These are phyloP conservation scores for Neurospora tetraspora DNA, from an alignment of 495 filamentous ascomycete genomes.

Conservation along the genomic window DNA sequence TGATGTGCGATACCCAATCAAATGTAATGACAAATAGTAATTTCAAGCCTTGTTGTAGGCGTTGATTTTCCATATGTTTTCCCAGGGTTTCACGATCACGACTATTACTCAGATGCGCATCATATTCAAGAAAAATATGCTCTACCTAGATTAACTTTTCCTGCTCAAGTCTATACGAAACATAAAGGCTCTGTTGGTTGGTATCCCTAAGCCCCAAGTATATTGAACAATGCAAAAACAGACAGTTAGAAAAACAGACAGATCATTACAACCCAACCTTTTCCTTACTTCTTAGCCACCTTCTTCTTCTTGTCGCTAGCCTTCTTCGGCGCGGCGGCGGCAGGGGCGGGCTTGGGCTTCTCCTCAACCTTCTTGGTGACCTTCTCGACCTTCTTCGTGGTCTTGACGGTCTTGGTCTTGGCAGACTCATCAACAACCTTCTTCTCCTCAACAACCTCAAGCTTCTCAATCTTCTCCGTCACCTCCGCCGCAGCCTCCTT, in stretches of 20 bases:
- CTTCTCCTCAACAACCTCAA: conserved; percentile 16
- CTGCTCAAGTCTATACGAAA: background rate
- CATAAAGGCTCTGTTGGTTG: background rate
- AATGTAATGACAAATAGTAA: background rate
- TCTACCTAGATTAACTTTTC: background rate
- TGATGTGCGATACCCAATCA: background rate
- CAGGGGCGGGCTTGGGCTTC: conserved; percentile 1
- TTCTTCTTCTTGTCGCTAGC: conserved; percentile 6
- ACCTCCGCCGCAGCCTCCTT: conserved; percentile 11
- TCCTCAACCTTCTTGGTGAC: conserved; percentile 1
- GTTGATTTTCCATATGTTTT: background rate
- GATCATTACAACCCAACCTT: background rate
- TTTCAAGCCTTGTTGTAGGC: background rate
- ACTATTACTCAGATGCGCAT: background rate
- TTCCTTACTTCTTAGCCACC: background rate
- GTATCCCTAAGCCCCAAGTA: background rate
- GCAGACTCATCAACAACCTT: background rate
- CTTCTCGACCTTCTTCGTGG: background rate
- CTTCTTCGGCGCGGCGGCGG: conserved; percentile 7
- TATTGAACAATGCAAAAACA: background rate
- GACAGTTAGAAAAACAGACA: background rate
- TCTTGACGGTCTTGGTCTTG: background rate
- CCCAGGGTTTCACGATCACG: background rate
- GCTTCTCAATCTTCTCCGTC: conserved; percentile 14
- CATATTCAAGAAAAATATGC: background rate